Conservation (phyloP, 768 basidiomycete genomes). For the Xerocomus brunneocitrinus region DNA sequence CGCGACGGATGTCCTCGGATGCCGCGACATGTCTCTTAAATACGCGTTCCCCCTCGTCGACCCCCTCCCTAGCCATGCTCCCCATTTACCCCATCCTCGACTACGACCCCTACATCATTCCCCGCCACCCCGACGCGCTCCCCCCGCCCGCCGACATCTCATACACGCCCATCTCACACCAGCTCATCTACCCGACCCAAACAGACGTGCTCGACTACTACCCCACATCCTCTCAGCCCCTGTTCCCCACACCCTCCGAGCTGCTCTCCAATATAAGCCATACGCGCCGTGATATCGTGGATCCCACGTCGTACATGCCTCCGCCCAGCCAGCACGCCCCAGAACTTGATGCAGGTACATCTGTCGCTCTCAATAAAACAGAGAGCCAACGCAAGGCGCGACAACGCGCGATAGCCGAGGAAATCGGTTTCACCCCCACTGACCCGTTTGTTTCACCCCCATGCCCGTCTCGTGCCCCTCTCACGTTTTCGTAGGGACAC, state of each 20-base stretch:
- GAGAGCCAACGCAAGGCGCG: conserved; percentile 55
- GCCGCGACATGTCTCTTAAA: background rate
- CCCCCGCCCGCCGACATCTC: background rate
- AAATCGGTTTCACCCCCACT: conserved; percentile 52
- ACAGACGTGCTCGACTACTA: conserved; percentile 22
- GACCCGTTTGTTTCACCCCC: conserved; percentile 47
- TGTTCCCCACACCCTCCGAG: conserved; percentile 65
- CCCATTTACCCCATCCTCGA: conserved; percentile 2
- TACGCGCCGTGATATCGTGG: conserved; percentile 3
- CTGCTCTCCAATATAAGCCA: conserved; percentile 44
- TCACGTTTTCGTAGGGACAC: conserved; percentile 41
- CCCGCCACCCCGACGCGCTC: conserved; percentile 1
- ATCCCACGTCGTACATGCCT: conserved; percentile 5
- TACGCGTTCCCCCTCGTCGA: background rate
- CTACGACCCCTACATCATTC: conserved; percentile 10
- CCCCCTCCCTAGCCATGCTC: conserved; percentile 1
- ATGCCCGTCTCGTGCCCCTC: background rate
- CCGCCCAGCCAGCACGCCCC: conserved; percentile 8
- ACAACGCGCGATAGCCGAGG: conserved; percentile 53
- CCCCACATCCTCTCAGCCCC: conserved; percentile 27
- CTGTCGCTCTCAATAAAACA: conserved; percentile 21
- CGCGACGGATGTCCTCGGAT: conserved; percentile 27
- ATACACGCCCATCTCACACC: conserved; percentile 7
- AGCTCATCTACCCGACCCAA: conserved; percentile 12
- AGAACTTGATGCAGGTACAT: background rate